Percentiles rank a stretch among this genome's conserved stretches.
Conservation (phyloP, 305 asterid species). For the Solanum hybrid region DNA sequence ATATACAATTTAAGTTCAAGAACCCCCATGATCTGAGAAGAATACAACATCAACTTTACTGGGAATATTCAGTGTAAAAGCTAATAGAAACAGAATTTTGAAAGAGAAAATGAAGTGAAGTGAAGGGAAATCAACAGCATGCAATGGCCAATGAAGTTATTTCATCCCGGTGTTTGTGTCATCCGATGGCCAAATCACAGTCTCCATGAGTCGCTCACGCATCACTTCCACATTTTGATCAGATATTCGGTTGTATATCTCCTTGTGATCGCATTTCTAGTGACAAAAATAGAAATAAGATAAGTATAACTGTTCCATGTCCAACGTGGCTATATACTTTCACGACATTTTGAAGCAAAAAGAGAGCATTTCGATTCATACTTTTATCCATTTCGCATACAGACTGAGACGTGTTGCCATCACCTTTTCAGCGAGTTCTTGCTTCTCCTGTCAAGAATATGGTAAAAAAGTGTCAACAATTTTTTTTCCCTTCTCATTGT, state of each 20-base stretch:
- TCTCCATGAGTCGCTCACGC: conserved; percentile 81
- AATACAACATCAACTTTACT: not conserved
- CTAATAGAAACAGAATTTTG: not conserved
- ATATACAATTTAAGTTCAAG: conserved; percentile 1
- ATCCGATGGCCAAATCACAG: conserved; percentile 78
- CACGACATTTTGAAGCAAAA: not conserved
- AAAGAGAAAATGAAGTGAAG: not conserved
- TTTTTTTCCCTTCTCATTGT: not conserved
- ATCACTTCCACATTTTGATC: conserved; percentile 79
- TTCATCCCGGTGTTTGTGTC: conserved; percentile 53
- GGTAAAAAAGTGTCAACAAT: not conserved
- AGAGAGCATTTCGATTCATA: not conserved
- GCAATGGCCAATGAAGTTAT: not conserved
- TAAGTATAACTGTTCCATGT: not conserved
- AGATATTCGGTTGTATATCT: conserved; percentile 68
- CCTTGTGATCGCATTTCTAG: conserved; percentile 79
- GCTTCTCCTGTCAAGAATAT: conserved; percentile 44
- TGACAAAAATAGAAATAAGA: not conserved
- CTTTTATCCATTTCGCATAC: conserved; percentile 86
- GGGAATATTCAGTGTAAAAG: not conserved
- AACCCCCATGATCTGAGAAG: not conserved
- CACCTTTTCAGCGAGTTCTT: conserved; percentile 90
- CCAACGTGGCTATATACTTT: not conserved
- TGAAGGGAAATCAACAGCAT: not conserved
- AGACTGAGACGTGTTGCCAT: conserved; percentile 91